These are phyloP conservation scores for Eragrostis curvula DNA, from an alignment of 176 grass and related monocot species.

Conservation along the genomic window DNA sequence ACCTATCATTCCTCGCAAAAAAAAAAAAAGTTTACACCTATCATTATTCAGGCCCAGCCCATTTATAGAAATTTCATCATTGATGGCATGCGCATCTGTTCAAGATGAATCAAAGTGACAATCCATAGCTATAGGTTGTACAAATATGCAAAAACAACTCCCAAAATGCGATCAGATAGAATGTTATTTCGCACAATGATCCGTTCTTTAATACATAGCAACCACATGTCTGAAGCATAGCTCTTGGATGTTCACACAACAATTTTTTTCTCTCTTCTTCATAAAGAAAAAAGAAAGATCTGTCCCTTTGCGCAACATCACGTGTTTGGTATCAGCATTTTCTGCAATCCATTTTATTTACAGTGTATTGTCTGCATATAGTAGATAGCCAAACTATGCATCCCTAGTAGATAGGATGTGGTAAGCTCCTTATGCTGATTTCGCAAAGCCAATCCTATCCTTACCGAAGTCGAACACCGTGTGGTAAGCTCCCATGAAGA, in stretches of 20 bases:
- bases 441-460: constrained; percentile 76
- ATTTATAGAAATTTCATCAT: neutral
- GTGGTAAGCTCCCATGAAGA: constrained; percentile 98
- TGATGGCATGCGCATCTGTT: neutral
- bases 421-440: constrained; percentile 25
- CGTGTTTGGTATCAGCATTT: neutral
- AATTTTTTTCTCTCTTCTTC: neutral
- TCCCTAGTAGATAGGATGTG: neutral
- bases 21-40: no score
- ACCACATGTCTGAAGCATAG: neutral
- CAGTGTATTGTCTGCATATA: neutral
- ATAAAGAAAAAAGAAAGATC: constrained; percentile 28
- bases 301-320: neutral
- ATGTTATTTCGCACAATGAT: neutral
- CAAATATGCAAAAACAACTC: neutral
- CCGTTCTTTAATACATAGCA: neutral
- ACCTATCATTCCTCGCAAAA: no score
- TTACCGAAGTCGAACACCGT: constrained; percentile 91
- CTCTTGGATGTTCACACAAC: neutral
- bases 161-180: neutral
- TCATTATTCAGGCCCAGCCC: no score
- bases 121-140: neutral
- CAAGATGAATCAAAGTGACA: constrained; percentile 3
- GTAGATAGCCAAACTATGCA: neutral
- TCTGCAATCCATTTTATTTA: constrained; percentile 14